Percentiles rank a stretch among this genome's conserved stretches.
Conservation (phyloP, 208 protist species). For the Kentomonas sorsogonicus region DNA sequence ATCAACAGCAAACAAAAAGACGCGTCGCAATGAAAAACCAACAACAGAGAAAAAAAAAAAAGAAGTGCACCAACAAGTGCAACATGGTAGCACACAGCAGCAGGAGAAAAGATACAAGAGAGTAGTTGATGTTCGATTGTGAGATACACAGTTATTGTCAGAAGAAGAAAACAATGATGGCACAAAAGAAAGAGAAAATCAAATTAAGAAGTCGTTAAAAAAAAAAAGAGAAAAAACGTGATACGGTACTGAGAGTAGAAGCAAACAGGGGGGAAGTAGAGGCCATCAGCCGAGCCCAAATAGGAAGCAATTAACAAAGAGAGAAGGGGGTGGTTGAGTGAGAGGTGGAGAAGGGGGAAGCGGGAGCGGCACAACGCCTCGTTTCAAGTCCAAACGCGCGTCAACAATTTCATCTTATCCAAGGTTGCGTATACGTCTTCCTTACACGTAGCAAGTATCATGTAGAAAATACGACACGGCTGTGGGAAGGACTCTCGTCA, state of each 20-base stretch:
- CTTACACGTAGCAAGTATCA: not conserved
- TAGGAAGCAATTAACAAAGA: no score
- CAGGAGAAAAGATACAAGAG: constrained; percentile 4
- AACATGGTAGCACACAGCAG: not conserved
- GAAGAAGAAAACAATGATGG: not conserved
- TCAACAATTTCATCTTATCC: no score
- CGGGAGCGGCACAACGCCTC: no score
- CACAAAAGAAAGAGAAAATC: constrained; percentile 8
- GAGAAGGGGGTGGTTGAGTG: no score
- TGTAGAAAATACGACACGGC: not conserved
- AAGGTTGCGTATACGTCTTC: not conserved
- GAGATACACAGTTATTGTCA: no score
- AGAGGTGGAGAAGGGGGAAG: no score
- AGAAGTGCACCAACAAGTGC: not conserved
- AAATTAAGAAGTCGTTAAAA: not conserved
- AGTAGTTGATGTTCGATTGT: no score
- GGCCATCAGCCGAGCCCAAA: no score
- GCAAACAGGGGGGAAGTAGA: not conserved
- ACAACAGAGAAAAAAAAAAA: constrained; percentile 9
- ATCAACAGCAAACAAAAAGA: no score
- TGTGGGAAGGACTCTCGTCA: not conserved
- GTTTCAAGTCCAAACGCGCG: no score
- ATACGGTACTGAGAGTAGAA: not conserved
- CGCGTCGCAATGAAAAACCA: no score
- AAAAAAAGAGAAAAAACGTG: not conserved